These are phyloP conservation scores for Chloris gayana DNA, from an alignment of 176 grass and related monocot species.

Conservation along the genomic window DNA sequence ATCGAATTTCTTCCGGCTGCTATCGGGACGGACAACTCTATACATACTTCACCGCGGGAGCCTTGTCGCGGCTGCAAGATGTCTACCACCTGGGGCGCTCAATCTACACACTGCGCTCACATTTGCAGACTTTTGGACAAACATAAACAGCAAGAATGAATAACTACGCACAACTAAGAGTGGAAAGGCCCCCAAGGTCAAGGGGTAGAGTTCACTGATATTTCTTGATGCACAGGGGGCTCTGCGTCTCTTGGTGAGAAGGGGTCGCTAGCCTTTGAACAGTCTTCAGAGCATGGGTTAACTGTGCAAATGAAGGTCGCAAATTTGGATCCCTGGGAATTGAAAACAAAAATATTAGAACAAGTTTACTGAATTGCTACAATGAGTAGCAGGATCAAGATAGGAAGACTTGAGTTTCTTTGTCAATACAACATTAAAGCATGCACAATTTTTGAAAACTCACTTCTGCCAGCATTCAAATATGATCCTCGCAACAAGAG, in stretches of 20 bases:
- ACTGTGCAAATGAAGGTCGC: conserved; percentile 82
- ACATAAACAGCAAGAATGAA: conserved; percentile 35
- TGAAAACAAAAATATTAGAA: conserved; percentile 23
- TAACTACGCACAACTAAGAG: conserved; percentile 26
- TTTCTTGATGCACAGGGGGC: conserved; percentile 75
- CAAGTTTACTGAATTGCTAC: neutral
- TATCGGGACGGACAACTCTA: conserved; percentile 43
- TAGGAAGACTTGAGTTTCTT: neutral
- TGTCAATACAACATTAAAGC: neutral
- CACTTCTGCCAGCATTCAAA: conserved; percentile 98
- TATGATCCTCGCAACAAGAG: conserved; percentile 82
- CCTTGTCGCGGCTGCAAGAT: conserved; percentile 32
- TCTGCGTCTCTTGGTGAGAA: conserved; percentile 71
- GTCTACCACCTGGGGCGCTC: conserved; percentile 49
- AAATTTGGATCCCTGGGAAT: conserved; percentile 73
- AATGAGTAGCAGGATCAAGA: neutral
- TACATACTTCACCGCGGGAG: conserved; percentile 44
- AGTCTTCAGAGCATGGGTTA: conserved; percentile 77
- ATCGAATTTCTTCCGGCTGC: conserved; percentile 35
- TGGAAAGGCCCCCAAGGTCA: neutral
- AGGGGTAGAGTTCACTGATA: conserved; percentile 80
- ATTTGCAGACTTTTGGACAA: conserved; percentile 42
- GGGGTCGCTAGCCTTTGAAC: conserved; percentile 75
- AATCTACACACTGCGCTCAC: conserved; percentile 56
- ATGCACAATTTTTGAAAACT: conserved; percentile 18